Conservation (phyloP, 2,329 filamentous ascomycete genomes). For the Claviceps paspali region DNA sequence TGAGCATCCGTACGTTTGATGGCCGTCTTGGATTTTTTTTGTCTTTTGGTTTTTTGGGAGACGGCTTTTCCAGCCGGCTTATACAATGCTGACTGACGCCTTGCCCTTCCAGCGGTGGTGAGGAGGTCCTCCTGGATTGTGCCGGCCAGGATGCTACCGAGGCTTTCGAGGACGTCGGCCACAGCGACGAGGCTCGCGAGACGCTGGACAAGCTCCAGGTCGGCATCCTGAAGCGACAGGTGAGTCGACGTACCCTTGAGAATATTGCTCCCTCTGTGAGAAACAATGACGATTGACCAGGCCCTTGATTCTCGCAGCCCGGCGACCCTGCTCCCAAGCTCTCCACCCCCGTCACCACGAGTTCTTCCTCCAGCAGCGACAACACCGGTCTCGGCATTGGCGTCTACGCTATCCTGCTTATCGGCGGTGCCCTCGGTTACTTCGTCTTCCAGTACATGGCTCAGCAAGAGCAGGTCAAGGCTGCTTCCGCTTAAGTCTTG, state of each 20-base stretch:
- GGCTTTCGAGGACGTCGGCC: slow-evolving; percentile 97
- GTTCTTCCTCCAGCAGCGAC: slow-evolving; percentile 32
- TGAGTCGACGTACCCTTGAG: slow-evolving; percentile 28
- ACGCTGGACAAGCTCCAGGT: slow-evolving; percentile 66
- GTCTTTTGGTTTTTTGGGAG: not conserved
- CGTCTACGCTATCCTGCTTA: slow-evolving; percentile 65
- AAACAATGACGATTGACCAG: not conserved
- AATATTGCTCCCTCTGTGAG: not conserved
- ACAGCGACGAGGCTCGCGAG: slow-evolving; percentile 96
- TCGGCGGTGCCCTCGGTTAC: slow-evolving; percentile 66
- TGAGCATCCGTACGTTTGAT: slow-evolving; percentile 68
- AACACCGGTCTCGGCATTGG: slow-evolving; percentile 54
- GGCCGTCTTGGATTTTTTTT: not conserved
- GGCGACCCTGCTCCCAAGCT: slow-evolving; percentile 65
- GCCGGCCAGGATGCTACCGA: slow-evolving; percentile 92
- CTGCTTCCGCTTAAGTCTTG: slow-evolving; percentile 4
- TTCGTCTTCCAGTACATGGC: slow-evolving; percentile 68
- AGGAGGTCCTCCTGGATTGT: slow-evolving; percentile 94
- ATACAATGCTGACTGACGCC: too few species aligned
- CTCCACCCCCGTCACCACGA: slow-evolving; percentile 30
- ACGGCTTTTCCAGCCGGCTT: too few species aligned
- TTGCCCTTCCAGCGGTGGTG: slow-evolving; percentile 60
- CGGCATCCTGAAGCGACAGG: slow-evolving; percentile 65
- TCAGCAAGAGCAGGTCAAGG: slow-evolving; percentile 24
- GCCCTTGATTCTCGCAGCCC: slow-evolving; percentile 29